These are phyloP conservation scores for Heliosperma pusillum DNA, from an alignment of 148 eudicot genomes.

Conservation along the genomic window DNA sequence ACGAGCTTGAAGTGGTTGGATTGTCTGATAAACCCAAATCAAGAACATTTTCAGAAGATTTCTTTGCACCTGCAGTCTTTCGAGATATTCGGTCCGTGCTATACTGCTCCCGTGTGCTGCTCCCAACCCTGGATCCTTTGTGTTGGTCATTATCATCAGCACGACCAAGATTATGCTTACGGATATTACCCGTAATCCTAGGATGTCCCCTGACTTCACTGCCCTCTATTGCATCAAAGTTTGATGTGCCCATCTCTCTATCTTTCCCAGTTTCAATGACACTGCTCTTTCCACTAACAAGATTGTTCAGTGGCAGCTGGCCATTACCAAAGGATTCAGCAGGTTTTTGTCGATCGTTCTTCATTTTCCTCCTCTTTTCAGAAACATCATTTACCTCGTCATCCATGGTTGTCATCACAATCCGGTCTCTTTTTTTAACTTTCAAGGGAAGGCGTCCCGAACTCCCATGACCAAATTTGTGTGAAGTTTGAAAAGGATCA, in stretches of 20 bases:
- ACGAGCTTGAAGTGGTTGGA: conserved; percentile 46
- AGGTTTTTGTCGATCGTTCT: conserved; percentile 18
- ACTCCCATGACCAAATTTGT: conserved; percentile 19
- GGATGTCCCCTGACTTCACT: conserved; percentile 20
- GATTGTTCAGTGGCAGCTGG: conserved; percentile 7
- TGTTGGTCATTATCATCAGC: conserved; percentile 11
- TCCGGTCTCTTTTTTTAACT: conserved; percentile 22
- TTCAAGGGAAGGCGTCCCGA: conserved; percentile 17
- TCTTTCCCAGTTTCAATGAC: conserved; percentile 19
- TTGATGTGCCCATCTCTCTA: conserved; percentile 24
- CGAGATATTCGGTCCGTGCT: conserved; percentile 19
- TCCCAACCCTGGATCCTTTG: conserved; percentile 22
- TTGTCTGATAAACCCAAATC: conserved; percentile 32
- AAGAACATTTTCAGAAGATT: conserved; percentile 28
- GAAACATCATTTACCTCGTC: conserved; percentile 19
- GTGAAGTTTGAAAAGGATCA: conserved; percentile 17
- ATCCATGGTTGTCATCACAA: conserved; percentile 12
- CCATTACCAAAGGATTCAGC: conserved; percentile 15
- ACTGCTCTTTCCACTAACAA: conserved; percentile 14
- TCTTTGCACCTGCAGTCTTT: conserved; percentile 24
- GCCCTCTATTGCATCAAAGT: conserved; percentile 24
- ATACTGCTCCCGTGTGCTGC: conserved; percentile 12
- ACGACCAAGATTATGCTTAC: conserved; percentile 18
- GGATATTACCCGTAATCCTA: conserved; percentile 9
- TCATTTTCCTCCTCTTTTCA: conserved; percentile 42